Percentiles rank a stretch among this genome's conserved stretches.
Conservation (phyloP, 2,329 filamentous ascomycete species). For the Calonectria pseudoreteaudii region DNA sequence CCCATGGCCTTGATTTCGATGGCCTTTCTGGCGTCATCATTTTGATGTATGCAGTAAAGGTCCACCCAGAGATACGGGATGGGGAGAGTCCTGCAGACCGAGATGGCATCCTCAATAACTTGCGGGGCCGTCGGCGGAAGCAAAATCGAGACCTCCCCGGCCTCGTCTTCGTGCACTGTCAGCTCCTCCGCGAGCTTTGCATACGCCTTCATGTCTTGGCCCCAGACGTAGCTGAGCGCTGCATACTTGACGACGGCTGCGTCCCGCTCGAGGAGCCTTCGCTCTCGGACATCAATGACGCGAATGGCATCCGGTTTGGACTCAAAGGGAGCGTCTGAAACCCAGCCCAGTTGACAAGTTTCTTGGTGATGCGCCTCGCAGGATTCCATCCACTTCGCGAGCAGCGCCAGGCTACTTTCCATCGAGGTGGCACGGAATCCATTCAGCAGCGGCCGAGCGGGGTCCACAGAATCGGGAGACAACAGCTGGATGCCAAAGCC, state of each 20-base stretch:
- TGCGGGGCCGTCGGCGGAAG: neutral
- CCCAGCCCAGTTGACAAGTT: neutral
- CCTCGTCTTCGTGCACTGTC: neutral
- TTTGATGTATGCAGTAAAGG: neutral
- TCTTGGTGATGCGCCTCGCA: neutral
- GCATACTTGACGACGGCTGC: neutral
- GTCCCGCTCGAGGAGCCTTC: neutral
- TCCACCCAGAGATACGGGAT: neutral
- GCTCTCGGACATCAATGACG: neutral
- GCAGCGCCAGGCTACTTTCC: neutral
- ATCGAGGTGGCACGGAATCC: neutral
- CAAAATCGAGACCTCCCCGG: neutral
- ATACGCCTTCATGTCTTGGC: neutral
- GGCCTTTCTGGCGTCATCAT: neutral
- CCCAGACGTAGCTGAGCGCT: neutral
- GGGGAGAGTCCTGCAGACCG: neutral
- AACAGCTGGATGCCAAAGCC: neutral
- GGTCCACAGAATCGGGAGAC: neutral
- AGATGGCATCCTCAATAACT: neutral
- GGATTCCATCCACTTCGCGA: neutral
- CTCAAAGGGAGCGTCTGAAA: neutral
- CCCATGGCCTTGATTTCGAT: neutral
- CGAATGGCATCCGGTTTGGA: neutral
- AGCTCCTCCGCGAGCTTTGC: neutral
- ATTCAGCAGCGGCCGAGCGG: neutral